phyloP scores from a whole-genome alignment of 768 basidiomycete genomes.

The Termitomyces sp. region DNA sequence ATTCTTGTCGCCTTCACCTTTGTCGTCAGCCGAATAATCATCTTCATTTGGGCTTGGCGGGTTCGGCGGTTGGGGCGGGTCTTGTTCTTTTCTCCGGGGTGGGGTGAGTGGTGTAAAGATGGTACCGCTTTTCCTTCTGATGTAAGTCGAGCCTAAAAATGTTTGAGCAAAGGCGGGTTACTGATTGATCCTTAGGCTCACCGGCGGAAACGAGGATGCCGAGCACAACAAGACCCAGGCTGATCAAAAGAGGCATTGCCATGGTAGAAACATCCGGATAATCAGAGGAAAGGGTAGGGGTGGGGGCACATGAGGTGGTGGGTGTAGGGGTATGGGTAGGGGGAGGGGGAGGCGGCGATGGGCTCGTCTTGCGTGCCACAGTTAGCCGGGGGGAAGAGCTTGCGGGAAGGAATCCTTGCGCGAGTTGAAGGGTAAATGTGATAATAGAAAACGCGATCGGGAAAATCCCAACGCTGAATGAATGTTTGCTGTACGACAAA shows the following conservation, averaged over 20 bases:
- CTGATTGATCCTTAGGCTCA: neutral
- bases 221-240: neutral
- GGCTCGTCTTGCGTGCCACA: conserved; percentile 1
- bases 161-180: neutral
- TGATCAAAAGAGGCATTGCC: neutral
- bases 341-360: neutral
- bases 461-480: neutral
- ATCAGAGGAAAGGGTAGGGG: neutral
- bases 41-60: neutral
- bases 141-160: neutral
- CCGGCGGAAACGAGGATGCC: neutral
- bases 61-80: neutral
- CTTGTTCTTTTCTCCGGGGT: neutral
- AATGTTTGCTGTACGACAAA: neutral
- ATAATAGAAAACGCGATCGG: neutral
- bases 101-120: neutral
- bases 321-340: neutral
- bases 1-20: neutral
- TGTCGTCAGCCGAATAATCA: neutral
- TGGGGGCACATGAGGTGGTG: neutral
- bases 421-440: neutral
- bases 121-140: conserved; percentile 2
- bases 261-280: neutral
- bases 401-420: neutral
- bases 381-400: neutral